A percentile compares a stretch with the other conserved stretches of the same genome.
Evolutionary conservation across 1,284 basidiomycete genomes (phyloP).

Genomic region (Schizopora paradoxa): DNA sequence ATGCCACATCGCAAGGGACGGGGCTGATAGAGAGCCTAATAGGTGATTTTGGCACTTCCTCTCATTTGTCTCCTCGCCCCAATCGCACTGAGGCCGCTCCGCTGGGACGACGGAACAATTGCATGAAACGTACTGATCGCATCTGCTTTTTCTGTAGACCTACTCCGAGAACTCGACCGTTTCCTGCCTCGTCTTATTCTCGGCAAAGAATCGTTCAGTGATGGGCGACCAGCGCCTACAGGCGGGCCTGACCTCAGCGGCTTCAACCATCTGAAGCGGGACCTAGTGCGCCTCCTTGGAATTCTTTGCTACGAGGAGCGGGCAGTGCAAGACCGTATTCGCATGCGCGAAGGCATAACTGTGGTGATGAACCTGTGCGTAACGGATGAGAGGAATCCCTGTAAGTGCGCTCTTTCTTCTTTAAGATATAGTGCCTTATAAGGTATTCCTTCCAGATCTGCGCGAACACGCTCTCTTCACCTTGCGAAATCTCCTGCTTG

Average conservation of each 20-base stretch:
- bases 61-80: background rate
- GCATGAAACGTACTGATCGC: slow-evolving; percentile 3
- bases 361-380: slow-evolving; percentile 83
- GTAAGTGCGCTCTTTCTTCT: slow-evolving; percentile 42
- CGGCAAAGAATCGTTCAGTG: slow-evolving; percentile 37
- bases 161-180: slow-evolving; percentile 60
- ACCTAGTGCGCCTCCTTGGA: slow-evolving; percentile 77
- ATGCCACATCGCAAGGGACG: slow-evolving; percentile 2
- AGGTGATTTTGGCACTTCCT: slow-evolving; percentile 1
- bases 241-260: slow-evolving; percentile 41
- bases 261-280: slow-evolving; percentile 77
- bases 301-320: slow-evolving; percentile 61
- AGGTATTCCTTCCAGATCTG: no score
- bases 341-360: slow-evolving; percentile 66
- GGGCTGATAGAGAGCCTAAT: slow-evolving; percentile 13
- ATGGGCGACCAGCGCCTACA: slow-evolving; percentile 26
- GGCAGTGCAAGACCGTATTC: slow-evolving; percentile 66
- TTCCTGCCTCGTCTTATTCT: slow-evolving; percentile 79
- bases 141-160: slow-evolving; percentile 39
- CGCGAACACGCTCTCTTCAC: slow-evolving; percentile 87
- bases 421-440: slow-evolving; percentile 11
- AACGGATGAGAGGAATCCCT: slow-evolving; percentile 85
- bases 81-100: background rate
- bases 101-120: no score
- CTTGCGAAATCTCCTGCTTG: slow-evolving; percentile 69